Evolutionary conservation across 192 early-diverging fungal genomes (phyloP).

Genomic region (Coemansia sp.): DNA sequence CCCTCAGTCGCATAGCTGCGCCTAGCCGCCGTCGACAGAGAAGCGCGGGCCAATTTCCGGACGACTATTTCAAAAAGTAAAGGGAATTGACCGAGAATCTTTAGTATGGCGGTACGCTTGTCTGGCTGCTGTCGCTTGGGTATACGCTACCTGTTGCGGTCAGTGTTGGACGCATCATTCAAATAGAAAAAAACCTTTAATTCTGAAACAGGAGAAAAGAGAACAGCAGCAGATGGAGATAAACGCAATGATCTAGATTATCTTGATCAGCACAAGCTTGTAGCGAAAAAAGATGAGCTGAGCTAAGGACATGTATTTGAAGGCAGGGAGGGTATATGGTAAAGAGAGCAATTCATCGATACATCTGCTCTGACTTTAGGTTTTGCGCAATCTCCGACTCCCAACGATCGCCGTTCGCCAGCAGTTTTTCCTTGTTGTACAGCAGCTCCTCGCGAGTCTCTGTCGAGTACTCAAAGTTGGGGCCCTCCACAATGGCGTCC

Average conservation of each 20-base stretch:
- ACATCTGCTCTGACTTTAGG: constrained; percentile 59
- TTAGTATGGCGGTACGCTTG: no score
- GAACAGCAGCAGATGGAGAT: no score
- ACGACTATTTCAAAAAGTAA: neutral
- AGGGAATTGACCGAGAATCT: no score
- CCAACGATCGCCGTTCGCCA: constrained; percentile 98
- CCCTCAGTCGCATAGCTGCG: constrained; percentile 37
- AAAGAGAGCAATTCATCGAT: constrained; percentile 49
- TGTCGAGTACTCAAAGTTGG: constrained; percentile 95
- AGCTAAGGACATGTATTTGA: neutral
- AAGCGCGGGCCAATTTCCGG: neutral
- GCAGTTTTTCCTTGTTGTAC: constrained; percentile 96
- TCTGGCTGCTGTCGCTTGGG: no score
- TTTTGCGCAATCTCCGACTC: constrained; percentile 88
- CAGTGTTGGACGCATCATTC: neutral
- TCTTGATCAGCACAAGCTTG: neutral
- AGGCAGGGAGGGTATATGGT: neutral
- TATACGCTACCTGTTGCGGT: no score
- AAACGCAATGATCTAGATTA: neutral
- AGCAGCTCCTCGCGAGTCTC: constrained; percentile 97
- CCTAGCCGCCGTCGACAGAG: neutral
- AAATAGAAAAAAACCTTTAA: neutral
- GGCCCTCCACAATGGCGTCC: constrained; percentile 97
- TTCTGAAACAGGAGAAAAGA: neutral
- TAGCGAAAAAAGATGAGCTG: no score